phyloP scores from a whole-genome alignment of 345 rosid genomes.

The Melaleuca alternifolia region DNA sequence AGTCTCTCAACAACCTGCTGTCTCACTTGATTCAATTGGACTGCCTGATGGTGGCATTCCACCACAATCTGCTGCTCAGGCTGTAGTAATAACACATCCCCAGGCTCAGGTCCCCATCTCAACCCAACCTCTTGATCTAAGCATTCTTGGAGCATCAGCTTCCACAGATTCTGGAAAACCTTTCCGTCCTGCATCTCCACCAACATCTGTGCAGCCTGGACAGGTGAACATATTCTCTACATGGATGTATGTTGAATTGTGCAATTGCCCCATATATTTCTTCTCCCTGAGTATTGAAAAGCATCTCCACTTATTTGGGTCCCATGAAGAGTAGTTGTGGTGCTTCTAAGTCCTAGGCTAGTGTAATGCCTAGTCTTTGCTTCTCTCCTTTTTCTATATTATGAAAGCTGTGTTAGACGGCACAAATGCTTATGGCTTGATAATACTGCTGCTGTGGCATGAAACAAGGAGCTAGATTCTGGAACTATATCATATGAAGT shows the following conservation, averaged over 20 bases:
- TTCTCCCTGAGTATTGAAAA: not conserved
- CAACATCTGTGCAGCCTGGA: conserved; percentile 81
- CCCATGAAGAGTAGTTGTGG: not conserved
- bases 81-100: conserved; percentile 26
- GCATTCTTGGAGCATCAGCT: conserved; percentile 69
- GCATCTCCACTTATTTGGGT: not conserved
- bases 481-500: not conserved
- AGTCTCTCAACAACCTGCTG: conserved; percentile 33
- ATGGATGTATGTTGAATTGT: not conserved
- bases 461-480: not conserved
- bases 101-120: conserved; percentile 38
- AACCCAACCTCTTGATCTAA: conserved; percentile 88
- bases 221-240: conserved; percentile 39
- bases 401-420: not conserved
- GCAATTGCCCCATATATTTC: not conserved
- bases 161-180: conserved; percentile 62
- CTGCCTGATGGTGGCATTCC: conserved; percentile 91
- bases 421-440: not conserved
- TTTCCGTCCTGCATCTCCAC: conserved; percentile 38
- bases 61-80: conserved; percentile 41
- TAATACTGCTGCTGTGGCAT: not conserved
- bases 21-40: conserved; percentile 41
- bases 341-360: not conserved
- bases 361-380: not conserved
- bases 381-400: not conserved